Percentiles rank a stretch among this genome's conserved stretches.
Evolutionary conservation across 805 yeast species (phyloP).

Genomic region (Candida koratica): DNA sequence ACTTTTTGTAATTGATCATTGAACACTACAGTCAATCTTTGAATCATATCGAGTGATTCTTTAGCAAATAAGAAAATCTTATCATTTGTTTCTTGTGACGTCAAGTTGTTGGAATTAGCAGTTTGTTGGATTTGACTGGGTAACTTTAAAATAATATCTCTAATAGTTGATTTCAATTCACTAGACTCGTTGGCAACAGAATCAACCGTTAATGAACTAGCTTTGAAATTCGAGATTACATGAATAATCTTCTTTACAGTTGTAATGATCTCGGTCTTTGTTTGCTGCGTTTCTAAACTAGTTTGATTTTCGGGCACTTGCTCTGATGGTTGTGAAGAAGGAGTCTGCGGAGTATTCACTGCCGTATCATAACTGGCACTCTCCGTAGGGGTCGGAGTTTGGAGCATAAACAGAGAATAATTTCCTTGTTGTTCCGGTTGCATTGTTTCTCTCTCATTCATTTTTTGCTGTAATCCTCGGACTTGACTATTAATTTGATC

Average conservation of each 20-base stretch:
- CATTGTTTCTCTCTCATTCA: slow-evolving; percentile 41
- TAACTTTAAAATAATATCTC: slow-evolving; percentile 69
- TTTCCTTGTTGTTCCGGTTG: slow-evolving; percentile 1
- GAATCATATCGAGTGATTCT: slow-evolving; percentile 84
- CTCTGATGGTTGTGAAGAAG: slow-evolving; percentile 2
- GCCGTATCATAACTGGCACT: no score
- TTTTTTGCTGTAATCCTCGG: slow-evolving; percentile 50
- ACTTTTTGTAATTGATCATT: slow-evolving; percentile 82
- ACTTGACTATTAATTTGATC: slow-evolving; percentile 69
- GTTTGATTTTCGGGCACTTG: not conserved
- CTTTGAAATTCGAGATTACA: slow-evolving; percentile 73
- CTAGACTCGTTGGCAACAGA: slow-evolving; percentile 13
- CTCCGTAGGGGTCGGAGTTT: slow-evolving; percentile 9
- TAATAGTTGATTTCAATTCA: slow-evolving; percentile 60
- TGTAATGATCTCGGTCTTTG: slow-evolving; percentile 78
- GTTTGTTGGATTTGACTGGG: slow-evolving; percentile 55
- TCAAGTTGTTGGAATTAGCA: slow-evolving; percentile 16
- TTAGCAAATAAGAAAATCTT: slow-evolving; percentile 77
- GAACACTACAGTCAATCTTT: slow-evolving; percentile 76
- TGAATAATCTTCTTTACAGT: slow-evolving; percentile 87
- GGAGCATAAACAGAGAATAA: slow-evolving; percentile 13
- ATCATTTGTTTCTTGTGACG: slow-evolving; percentile 43
- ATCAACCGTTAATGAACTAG: slow-evolving; percentile 46
- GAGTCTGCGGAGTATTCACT: not conserved
- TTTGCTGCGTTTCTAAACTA: slow-evolving; percentile 27